Percentiles rank a stretch among this genome's conserved stretches.
phyloP scores from a whole-genome alignment of 352 stramenopile species.

The Pythium monospermum region DNA sequence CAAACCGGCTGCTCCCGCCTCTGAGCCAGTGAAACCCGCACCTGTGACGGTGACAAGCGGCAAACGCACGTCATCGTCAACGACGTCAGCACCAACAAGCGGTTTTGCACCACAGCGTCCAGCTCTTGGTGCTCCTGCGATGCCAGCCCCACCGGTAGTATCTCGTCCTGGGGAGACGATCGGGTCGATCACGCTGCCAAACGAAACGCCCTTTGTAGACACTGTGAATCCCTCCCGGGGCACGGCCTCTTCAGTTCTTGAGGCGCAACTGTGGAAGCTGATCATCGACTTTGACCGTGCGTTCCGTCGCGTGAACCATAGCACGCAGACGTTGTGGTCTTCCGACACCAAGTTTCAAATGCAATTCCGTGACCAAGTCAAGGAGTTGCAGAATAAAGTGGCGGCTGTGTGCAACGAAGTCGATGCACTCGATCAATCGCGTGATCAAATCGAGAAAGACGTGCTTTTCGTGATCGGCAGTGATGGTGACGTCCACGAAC shows the following conservation, averaged over 20 bases:
- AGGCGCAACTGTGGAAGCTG: constrained; percentile 65
- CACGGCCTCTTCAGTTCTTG: constrained; percentile 37
- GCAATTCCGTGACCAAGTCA: constrained; percentile 17
- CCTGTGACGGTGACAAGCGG: too few species aligned
- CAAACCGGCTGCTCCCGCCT: neutral
- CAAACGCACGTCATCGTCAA: neutral
- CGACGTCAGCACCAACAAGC: neutral
- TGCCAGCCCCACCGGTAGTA: too few species aligned
- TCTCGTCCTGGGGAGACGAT: neutral
- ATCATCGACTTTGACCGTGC: constrained; percentile 68
- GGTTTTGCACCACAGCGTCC: constrained; percentile 4
- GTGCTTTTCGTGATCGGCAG: constrained; percentile 75
- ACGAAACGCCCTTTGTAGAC: constrained; percentile 5
- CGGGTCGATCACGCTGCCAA: neutral
- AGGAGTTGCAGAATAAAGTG: constrained; percentile 33
- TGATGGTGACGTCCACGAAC: constrained; percentile 70
- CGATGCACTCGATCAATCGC: constrained; percentile 47
- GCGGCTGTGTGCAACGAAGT: constrained; percentile 42
- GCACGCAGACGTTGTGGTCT: constrained; percentile 31
- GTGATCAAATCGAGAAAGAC: constrained; percentile 63
- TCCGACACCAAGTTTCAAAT: constrained; percentile 29
- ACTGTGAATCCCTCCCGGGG: constrained; percentile 4
- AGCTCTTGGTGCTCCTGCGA: neutral
- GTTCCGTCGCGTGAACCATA: constrained; percentile 43
- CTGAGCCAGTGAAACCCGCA: neutral